Conservation (phyloP, 2,329 filamentous ascomycete species). For the Raffaelea deltoideospora region DNA sequence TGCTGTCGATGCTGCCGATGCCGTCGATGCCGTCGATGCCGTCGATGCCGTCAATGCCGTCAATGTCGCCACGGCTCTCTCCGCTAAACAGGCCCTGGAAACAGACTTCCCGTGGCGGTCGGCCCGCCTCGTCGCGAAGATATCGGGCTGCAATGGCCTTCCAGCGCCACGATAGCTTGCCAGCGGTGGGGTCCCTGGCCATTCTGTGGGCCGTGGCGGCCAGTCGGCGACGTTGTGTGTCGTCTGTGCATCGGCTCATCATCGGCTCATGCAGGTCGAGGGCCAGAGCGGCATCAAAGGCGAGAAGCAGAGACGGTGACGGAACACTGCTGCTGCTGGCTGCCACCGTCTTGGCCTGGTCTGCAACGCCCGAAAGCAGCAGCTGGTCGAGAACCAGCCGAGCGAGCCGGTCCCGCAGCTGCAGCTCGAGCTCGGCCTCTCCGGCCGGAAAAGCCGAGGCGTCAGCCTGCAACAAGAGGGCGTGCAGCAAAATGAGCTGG, state of each 20-base stretch:
- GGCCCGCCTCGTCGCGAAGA: conserved; percentile 17
- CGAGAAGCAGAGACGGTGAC: conserved; percentile 9
- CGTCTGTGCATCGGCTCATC: conserved; percentile 6
- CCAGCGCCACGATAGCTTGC: conserved; percentile 27
- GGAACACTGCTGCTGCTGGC: neutral
- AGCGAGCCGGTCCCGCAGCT: too few relatives aligned
- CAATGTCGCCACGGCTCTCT: conserved; percentile 1
- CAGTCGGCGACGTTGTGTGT: neutral
- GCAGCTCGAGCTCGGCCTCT: neutral
- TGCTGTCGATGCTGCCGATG: too few relatives aligned
- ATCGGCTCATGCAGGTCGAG: conserved; percentile 7
- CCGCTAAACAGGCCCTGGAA: conserved; percentile 13
- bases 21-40: too few relatives aligned
- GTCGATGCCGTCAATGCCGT: neutral
- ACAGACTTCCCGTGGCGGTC: conserved; percentile 17
- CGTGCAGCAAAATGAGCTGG: neutral
- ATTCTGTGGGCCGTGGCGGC: conserved; percentile 10
- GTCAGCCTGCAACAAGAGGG: too few relatives aligned
- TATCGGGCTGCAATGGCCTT: conserved; percentile 26
- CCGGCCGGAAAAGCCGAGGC: neutral
- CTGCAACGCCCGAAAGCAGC: neutral
- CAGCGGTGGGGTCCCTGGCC: conserved; percentile 4
- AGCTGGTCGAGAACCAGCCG: too few relatives aligned
- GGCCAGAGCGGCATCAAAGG: conserved; percentile 11
- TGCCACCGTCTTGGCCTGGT: too few relatives aligned